Conservation (phyloP, 177 flowering plant species). For the Vitis hybrid region DNA sequence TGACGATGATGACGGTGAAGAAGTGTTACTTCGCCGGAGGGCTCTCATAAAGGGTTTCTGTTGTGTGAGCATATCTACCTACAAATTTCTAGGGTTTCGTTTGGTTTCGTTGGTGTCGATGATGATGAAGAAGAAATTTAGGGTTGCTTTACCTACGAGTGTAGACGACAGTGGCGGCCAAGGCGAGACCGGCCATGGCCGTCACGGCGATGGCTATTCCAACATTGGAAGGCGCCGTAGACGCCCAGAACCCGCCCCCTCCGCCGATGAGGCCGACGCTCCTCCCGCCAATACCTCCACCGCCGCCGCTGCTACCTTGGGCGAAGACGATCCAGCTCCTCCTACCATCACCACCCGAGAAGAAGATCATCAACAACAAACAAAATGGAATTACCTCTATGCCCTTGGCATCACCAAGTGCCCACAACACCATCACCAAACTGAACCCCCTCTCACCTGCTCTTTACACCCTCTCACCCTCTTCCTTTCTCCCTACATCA, state of each 20-base stretch:
- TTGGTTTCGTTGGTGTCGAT: not conserved
- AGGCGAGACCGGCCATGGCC: conserved; percentile 59
- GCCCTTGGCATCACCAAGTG: not conserved
- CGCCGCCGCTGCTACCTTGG: conserved; percentile 16
- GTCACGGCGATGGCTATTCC: conserved; percentile 42
- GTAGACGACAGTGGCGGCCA: conserved; percentile 47
- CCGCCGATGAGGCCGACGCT: conserved; percentile 6
- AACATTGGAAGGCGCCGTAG: conserved; percentile 25
- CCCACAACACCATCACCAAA: conserved; percentile 4
- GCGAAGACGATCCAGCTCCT: conserved; percentile 17
- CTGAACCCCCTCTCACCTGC: not conserved
- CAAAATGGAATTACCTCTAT: not conserved
- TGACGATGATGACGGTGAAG: conserved; percentile 17
- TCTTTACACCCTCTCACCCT: not conserved
- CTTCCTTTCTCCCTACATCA: not conserved
- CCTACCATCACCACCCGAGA: conserved; percentile 24
- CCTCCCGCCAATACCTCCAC: conserved; percentile 22
- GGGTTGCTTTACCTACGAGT: conserved; percentile 32
- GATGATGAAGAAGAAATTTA: not conserved
- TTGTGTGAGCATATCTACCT: conserved; percentile 19
- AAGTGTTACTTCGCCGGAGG: conserved; percentile 22
- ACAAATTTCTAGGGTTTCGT: not conserved
- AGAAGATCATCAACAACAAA: conserved; percentile 13
- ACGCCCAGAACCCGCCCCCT: conserved; percentile 20
- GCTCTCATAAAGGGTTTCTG: conserved; percentile 23